Conservation (phyloP, 2,329 filamentous ascomycete species). For the Claviceps sp. region DNA sequence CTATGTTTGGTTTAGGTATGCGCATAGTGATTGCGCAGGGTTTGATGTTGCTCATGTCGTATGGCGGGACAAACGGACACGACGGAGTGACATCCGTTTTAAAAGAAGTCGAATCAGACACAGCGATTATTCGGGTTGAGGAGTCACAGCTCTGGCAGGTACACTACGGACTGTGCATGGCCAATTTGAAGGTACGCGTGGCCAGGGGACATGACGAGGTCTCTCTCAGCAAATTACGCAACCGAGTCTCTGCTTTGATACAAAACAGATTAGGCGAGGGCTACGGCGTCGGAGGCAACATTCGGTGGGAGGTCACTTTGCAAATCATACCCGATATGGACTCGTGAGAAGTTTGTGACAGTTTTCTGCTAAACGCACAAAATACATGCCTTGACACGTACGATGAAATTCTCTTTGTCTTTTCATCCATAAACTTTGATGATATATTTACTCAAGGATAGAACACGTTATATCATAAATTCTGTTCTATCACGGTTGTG, state of each 20-base stretch:
- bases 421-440: not conserved
- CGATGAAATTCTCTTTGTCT: not conserved
- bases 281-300: constrained; percentile 64
- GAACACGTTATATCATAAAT: too few relatives aligned
- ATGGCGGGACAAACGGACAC: constrained; percentile 30
- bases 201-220: constrained; percentile 52
- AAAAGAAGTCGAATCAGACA: constrained; percentile 71
- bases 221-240: constrained; percentile 57
- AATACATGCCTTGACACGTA: not conserved
- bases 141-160: constrained; percentile 98
- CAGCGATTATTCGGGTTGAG: constrained; percentile 62
- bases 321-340: constrained; percentile 45
- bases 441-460: too few relatives aligned
- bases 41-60: constrained; percentile 93
- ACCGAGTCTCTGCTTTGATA: constrained; percentile 64
- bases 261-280: constrained; percentile 78
- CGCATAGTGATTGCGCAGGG: constrained; percentile 77
- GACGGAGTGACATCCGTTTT: constrained; percentile 58
- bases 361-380: not conserved
- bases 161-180: constrained; percentile 93
- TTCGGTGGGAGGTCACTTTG: constrained; percentile 87
- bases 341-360: constrained; percentile 7
- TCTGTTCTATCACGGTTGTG: too few relatives aligned
- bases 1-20: constrained; percentile 80
- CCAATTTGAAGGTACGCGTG: constrained; percentile 73